Evolutionary conservation across 345 rosid genomes (phyloP).

Genomic region (thale cress (Arabidopsis thaliana)): TAIR10.1 NC_003074.8:16447001-16447500

Average conservation of each 20-base stretch:
- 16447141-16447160: slow-evolving; percentile 43
- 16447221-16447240: slow-evolving; percentile 24
- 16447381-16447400: slow-evolving; percentile 55
- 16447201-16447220: slow-evolving; percentile 45
- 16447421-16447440: slow-evolving; percentile 50
- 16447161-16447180: slow-evolving; percentile 46
- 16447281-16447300: slow-evolving; percentile 85
- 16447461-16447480: slow-evolving; percentile 71
- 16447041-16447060: slow-evolving; percentile 11
- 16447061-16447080: slow-evolving; percentile 37
- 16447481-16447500: slow-evolving; percentile 77
- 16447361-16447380: slow-evolving; percentile 68
- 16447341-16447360: slow-evolving; percentile 74
- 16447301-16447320: slow-evolving; percentile 77
- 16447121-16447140: slow-evolving; percentile 1
- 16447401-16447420: slow-evolving; percentile 57
- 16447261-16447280: slow-evolving; percentile 21
- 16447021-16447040: slow-evolving; percentile 28
- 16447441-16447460: slow-evolving; percentile 59
- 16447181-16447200: slow-evolving; percentile 42
- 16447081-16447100: slow-evolving; percentile 12
- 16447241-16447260: slow-evolving; percentile 3
- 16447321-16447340: slow-evolving; percentile 82
- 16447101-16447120: slow-evolving; percentile 12
- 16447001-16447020: slow-evolving; percentile 3